phyloP scores from a whole-genome alignment of 768 basidiomycete genomes.

The Panellus pusillus region DNA sequence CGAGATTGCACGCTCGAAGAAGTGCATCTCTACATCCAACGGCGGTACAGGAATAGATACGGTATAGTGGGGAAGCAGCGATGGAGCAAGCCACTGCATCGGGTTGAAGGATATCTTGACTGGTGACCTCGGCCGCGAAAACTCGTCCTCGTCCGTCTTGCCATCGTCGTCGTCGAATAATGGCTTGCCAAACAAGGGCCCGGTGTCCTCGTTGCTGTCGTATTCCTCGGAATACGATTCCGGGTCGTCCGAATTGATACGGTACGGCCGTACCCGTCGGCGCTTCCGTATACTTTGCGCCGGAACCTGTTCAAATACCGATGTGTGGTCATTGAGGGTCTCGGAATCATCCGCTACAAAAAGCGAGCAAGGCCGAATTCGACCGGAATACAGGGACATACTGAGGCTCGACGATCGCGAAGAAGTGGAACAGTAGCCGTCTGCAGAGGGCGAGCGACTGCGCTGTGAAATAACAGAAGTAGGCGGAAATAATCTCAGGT shows the following conservation, averaged over 20 bases:
- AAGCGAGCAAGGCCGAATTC: background rate
- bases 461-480: conserved; percentile 12
- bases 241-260: conserved; percentile 42
- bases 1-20: conserved; percentile 42
- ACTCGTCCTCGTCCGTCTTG: conserved; percentile 25
- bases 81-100: conserved; percentile 35
- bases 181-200: conserved; percentile 10
- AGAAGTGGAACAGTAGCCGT: conserved; percentile 13
- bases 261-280: conserved; percentile 38
- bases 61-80: conserved; percentile 40
- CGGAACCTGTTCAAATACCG: conserved; percentile 16
- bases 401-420: conserved; percentile 16
- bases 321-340: conserved; percentile 14
- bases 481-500: conserved; percentile 19
- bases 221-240: conserved; percentile 28
- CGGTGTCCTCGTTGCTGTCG: conserved; percentile 22
- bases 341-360: conserved; percentile 14
- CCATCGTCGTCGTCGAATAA: conserved; percentile 24
- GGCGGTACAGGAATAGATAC: conserved; percentile 36
- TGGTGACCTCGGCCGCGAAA: conserved; percentile 1
- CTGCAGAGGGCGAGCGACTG: background rate
- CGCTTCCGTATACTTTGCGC: conserved; percentile 27
- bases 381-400: background rate
- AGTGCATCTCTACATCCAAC: conserved; percentile 23
- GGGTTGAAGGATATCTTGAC: conserved; percentile 14